Conservation (phyloP, 2,329 filamentous ascomycete species). For the Botrytis squamosa region DNA sequence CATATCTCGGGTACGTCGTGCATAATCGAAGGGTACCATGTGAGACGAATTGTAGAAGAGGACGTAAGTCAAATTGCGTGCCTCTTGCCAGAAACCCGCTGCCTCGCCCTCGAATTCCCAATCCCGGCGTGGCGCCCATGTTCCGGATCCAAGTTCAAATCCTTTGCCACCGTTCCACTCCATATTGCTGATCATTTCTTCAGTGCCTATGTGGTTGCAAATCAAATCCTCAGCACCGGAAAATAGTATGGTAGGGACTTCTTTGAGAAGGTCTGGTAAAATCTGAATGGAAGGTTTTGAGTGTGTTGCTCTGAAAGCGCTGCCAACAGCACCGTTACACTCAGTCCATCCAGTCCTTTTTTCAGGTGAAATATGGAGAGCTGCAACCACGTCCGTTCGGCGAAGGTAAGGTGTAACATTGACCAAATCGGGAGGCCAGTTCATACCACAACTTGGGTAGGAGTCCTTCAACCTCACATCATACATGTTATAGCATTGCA, state of each 20-base stretch:
- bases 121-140: constrained; percentile 85
- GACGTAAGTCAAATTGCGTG: constrained; percentile 92
- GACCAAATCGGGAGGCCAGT: constrained; percentile 88
- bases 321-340: constrained; percentile 77
- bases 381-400: constrained; percentile 71
- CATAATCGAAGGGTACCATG: constrained; percentile 96
- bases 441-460: constrained; percentile 89
- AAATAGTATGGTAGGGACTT: constrained; percentile 81
- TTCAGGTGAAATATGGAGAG: constrained; percentile 77
- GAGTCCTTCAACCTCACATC: constrained; percentile 82
- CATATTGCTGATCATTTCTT: constrained; percentile 85
- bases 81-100: constrained; percentile 91
- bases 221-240: constrained; percentile 93
- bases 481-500: constrained; percentile 89
- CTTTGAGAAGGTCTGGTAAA: constrained; percentile 73
- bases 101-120: constrained; percentile 91
- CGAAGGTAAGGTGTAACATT: constrained; percentile 81
- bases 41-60: constrained; percentile 94
- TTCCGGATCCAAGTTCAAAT: constrained; percentile 83
- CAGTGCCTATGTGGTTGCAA: constrained; percentile 95
- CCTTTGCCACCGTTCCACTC: constrained; percentile 89
- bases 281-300: constrained; percentile 72
- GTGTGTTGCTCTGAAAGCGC: constrained; percentile 66
- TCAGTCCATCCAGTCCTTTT: constrained; percentile 90
- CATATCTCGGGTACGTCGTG: constrained; percentile 88